Evolutionary conservation across 2,329 filamentous ascomycete species (phyloP), one percentile per base, ranked within the genome.

Genomic region (Hypoxylon sp.): DNA sequence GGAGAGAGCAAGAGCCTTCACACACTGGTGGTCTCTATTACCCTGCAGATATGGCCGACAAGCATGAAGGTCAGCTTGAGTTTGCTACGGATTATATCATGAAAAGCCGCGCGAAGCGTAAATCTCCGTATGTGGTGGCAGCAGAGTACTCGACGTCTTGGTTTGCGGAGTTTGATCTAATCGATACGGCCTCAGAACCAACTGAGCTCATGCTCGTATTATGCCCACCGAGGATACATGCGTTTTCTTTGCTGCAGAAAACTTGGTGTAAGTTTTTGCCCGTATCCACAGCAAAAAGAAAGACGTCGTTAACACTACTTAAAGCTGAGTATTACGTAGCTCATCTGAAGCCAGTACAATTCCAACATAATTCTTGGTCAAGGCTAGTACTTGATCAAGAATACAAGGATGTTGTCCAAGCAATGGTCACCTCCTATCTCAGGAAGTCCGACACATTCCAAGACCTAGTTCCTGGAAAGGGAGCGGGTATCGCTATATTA

Each of bases 361-460:
- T 46, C n/a, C 42, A 46, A n/a, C 11, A 46, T 6, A 46, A 46
- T 21, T 15, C 42, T 6, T 46, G 42, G 42, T 46, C 42, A n/a
- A 46, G 42, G 10, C 42, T 46, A n/a, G 42, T 46, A 3, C 42
- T 46, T 6, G 42, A 46, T 11, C 42, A 46, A 21, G 42, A 46
- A 5, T 46, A 46, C 19, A 46, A 46, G 10, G 42, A 46, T 46
- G 42, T 46, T 2, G 15, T 46, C 10, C 42, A 46, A 21, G 42
- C 42, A 7, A 46, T 46, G 42, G 42, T 46, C 4, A 46, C 42
- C n/a, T 46, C 42, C 42, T 46, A 46, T 19, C 42, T 46, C n/a
- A 46, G 42, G 42, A 46, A 46, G n/a, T 46, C 42, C 2, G 42
- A 46, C n/a, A 46, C n/a, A n/a, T 46, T 46, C 17, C 42, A 46